These are phyloP conservation scores for Lipomyces spencermartinsiae DNA, from an alignment of 805 yeast genomes.

Conservation along the genomic window DNA sequence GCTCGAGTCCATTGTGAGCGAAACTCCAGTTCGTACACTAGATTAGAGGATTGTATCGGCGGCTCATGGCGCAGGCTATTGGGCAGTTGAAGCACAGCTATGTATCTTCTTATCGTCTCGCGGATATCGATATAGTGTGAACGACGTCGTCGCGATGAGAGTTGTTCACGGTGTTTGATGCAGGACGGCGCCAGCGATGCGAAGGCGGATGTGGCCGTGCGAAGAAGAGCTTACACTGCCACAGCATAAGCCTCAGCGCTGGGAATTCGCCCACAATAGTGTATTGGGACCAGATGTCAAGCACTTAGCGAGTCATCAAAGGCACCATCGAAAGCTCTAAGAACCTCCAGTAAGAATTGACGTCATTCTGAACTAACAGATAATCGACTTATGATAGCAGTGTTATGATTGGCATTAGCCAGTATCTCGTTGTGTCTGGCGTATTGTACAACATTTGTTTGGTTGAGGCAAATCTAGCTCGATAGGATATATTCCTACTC, in stretches of 20 bases:
- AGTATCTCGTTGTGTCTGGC: background rate
- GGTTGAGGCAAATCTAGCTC: background rate
- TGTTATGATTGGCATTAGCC: background rate
- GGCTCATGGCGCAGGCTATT: background rate
- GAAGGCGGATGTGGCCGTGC: no score
- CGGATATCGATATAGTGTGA: no score
- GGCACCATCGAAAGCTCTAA: background rate
- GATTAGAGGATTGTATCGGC: background rate
- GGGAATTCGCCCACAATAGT: no score
- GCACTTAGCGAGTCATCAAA: no score
- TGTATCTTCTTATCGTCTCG: no score
- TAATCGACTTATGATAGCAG: background rate
- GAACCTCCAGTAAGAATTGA: background rate
- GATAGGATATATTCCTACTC: background rate
- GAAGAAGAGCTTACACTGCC: no score
- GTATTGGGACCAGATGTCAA: no score
- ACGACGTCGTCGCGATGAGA: no score
- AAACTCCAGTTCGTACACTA: background rate
- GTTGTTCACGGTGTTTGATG: no score
- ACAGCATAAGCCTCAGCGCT: no score
- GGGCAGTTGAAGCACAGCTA: background rate
- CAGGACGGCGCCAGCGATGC: no score
- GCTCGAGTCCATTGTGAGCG: slow-evolving; percentile 26
- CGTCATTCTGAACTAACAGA: no score
- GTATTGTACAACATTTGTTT: background rate